Evolutionary conservation across 306 rosid species (phyloP).

Genomic region (Ammopiptanthus mongolicus): DNA sequence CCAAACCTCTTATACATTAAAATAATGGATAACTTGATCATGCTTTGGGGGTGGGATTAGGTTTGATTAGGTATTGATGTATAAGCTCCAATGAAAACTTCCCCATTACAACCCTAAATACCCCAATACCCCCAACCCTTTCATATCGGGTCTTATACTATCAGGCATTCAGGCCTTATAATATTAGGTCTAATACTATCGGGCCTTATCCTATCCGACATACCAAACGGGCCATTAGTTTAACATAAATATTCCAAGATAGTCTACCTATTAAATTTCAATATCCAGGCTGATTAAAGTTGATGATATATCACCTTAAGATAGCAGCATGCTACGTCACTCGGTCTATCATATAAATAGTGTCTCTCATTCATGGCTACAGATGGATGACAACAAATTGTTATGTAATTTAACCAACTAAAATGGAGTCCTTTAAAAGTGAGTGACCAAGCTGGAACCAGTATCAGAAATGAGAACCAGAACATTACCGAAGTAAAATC

Average conservation of each 20-base stretch:
- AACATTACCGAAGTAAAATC: not conserved
- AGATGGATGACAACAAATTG: slow-evolving; percentile 1
- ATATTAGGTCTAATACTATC: no score
- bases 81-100: no score
- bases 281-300: not conserved
- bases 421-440: not conserved
- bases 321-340: not conserved
- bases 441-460: not conserved
- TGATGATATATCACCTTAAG: not conserved
- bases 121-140: no score
- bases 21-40: no score
- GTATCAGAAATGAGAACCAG: not conserved
- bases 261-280: not conserved
- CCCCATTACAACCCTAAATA: no score
- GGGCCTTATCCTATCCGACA: no score
- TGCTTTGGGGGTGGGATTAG: no score
- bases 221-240: no score
- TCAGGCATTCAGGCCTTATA: no score
- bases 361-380: not conserved
- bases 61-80: no score
- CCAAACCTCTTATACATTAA: no score
- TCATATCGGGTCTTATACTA: no score
- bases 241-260: not conserved
- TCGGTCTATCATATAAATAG: not conserved
- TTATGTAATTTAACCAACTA: not conserved